These are phyloP conservation scores for Nicotiana rustica DNA, from an alignment of 305 asterid species.

Conservation along the genomic window DNA sequence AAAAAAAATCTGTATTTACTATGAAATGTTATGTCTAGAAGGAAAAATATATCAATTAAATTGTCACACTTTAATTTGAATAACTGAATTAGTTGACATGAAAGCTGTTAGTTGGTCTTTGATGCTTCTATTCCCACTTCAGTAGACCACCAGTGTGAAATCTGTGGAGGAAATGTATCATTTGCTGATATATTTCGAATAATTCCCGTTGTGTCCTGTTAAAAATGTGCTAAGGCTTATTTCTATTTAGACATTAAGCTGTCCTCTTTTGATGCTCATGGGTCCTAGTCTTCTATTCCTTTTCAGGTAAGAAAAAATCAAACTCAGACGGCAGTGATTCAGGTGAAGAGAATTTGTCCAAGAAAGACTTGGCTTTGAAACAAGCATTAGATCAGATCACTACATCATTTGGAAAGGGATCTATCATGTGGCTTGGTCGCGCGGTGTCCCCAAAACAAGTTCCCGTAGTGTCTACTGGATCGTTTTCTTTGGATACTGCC, in stretches of 20 bases:
- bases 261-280: slow-evolving; percentile 23
- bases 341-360: slow-evolving; percentile 88
- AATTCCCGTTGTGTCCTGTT: background rate
- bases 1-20: background rate
- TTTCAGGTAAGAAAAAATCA: slow-evolving; percentile 71
- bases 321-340: slow-evolving; percentile 77
- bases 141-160: background rate
- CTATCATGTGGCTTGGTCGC: slow-evolving; percentile 98
- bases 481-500: slow-evolving; percentile 84
- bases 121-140: background rate
- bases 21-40: background rate
- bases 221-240: background rate
- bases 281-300: slow-evolving; percentile 30
- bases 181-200: slow-evolving; percentile 6
- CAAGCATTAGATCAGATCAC: slow-evolving; percentile 89
- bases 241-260: slow-evolving; percentile 12
- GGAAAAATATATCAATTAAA: slow-evolving; percentile 14
- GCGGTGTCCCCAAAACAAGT: slow-evolving; percentile 58
- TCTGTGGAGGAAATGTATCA: background rate
- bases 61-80: background rate
- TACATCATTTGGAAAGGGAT: slow-evolving; percentile 84
- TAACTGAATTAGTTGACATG: background rate
- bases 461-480: slow-evolving; percentile 93
- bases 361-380: slow-evolving; percentile 91
- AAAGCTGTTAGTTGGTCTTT: slow-evolving; percentile 6